Evolutionary conservation across 257 asterid species (phyloP).

Genomic region (Solanum appendiculatum): DNA sequence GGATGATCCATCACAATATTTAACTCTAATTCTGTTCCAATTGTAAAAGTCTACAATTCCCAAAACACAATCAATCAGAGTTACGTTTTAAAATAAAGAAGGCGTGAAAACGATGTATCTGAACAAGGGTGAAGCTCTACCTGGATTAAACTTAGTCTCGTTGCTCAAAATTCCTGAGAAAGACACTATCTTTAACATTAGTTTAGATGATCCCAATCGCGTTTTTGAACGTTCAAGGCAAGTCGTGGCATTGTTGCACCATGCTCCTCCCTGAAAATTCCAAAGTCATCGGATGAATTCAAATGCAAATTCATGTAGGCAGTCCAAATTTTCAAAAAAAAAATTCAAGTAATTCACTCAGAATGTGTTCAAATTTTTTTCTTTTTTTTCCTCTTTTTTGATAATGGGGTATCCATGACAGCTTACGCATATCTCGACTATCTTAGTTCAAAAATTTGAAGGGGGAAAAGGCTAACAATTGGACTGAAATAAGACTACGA

Average conservation of each 20-base stretch:
- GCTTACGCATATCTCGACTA: neutral
- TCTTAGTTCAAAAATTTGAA: neutral
- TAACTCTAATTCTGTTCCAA: constrained; percentile 73
- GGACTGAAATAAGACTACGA: neutral
- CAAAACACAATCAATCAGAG: neutral
- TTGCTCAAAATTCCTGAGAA: constrained; percentile 78
- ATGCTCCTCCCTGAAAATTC: constrained; percentile 73
- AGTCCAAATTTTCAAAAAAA: neutral
- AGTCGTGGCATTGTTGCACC: constrained; percentile 68
- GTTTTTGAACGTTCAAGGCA: constrained; percentile 38
- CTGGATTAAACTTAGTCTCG: constrained; percentile 56
- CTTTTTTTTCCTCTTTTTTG: too few species aligned
- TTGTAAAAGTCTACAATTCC: constrained; percentile 50
- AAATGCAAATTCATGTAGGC: neutral
- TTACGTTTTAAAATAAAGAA: neutral
- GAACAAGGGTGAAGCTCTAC: constrained; percentile 8
- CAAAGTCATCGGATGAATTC: neutral
- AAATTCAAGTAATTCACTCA: neutral
- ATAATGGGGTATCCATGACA: neutral
- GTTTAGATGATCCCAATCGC: constrained; percentile 67
- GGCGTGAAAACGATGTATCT: neutral
- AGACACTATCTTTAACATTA: constrained; percentile 40
- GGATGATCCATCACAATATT: constrained; percentile 90
- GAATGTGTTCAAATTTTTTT: neutral
- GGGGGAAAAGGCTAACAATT: neutral